These are phyloP conservation scores for Suillus plorans DNA, from an alignment of 768 basidiomycete genomes.

Conservation along the genomic window DNA sequence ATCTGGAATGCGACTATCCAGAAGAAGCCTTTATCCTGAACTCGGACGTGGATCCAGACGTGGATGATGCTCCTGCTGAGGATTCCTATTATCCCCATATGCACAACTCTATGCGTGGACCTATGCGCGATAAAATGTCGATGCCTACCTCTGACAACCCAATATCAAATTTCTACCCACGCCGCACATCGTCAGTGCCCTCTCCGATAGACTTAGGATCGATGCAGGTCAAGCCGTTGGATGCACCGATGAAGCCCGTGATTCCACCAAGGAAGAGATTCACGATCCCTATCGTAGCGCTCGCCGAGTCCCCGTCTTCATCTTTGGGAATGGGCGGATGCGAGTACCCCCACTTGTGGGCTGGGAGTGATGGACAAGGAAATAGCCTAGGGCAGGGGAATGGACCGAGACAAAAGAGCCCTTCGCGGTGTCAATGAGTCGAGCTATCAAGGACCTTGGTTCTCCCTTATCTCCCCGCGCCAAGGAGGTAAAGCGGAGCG, in stretches of 20 bases:
- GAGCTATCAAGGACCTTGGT: not conserved
- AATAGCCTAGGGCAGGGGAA: not conserved
- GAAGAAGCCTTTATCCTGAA: constrained; percentile 7
- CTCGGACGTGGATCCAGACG: constrained; percentile 11
- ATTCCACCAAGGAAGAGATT: not conserved
- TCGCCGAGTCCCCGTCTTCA: not conserved
- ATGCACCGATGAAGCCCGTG: not conserved
- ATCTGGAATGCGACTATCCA: not conserved
- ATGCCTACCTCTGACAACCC: not conserved
- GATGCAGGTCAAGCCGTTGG: not conserved
- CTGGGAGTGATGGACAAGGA: not conserved
- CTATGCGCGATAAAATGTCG: not conserved
- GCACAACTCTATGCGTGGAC: not conserved
- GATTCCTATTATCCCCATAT: constrained; percentile 11
- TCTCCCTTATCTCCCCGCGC: not conserved
- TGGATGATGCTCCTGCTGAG: not conserved
- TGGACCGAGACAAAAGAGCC: not conserved
- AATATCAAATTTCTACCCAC: constrained; percentile 7
- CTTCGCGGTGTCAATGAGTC: not conserved
- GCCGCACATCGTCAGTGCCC: not conserved
- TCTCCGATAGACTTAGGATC: not conserved
- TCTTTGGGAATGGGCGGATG: not conserved
- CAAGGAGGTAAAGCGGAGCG: not conserved
- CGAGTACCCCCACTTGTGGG: not conserved
- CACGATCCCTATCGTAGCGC: not conserved